These are phyloP conservation scores for Phoma herbarum DNA, from an alignment of 2,329 filamentous ascomycete species.

Conservation along the genomic window DNA sequence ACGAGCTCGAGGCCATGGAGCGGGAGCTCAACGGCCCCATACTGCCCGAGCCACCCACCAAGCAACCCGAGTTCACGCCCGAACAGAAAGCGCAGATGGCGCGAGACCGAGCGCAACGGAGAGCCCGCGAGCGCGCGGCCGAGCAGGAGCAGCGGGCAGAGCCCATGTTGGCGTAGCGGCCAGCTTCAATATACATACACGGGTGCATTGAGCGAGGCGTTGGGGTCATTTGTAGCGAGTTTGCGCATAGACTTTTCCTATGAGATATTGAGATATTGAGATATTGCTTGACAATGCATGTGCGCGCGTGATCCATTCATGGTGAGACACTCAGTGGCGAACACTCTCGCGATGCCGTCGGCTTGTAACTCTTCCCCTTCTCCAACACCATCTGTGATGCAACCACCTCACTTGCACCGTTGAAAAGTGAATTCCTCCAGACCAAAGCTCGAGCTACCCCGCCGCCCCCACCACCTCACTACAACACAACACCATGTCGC, in stretches of 20 bases:
- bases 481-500: conserved; percentile 37
- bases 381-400: background rate
- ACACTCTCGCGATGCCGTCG: background rate
- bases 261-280: background rate
- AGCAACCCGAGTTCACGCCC: conserved; percentile 42
- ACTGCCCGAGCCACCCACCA: conserved; percentile 53
- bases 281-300: background rate
- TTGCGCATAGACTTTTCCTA: background rate
- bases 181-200: background rate
- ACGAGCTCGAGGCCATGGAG: conserved; percentile 86
- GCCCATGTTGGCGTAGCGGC: conserved; percentile 46
- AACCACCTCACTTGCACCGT: no score
- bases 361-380: background rate
- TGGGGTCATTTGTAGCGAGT: conserved; percentile 23
- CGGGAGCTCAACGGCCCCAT: conserved; percentile 61
- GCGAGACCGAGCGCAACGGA: conserved; percentile 45
- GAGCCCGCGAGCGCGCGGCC: conserved; percentile 44
- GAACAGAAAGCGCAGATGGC: conserved; percentile 42
- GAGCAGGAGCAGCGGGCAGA: conserved; percentile 41
- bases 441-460: conserved; percentile 39
- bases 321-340: conserved; percentile 4
- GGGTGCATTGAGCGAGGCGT: conserved; percentile 49
- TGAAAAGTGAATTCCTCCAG: background rate
- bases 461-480: conserved; percentile 30
- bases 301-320: background rate